phyloP scores from a whole-genome alignment of 2,329 filamentous ascomycete species.

The Pyrenophora graminea region DNA sequence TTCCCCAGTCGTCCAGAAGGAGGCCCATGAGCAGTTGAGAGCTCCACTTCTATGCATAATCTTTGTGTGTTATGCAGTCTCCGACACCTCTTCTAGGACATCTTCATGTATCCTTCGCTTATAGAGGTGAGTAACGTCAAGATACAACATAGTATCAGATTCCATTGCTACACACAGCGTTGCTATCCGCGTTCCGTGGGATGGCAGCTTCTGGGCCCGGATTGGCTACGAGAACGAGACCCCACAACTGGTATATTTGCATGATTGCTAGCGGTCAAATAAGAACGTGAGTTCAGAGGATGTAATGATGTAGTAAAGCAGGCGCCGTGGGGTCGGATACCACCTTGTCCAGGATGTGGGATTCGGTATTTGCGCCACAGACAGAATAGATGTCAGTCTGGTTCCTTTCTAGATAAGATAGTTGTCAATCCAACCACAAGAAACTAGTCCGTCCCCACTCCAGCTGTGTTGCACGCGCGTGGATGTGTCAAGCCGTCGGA shows the following conservation, averaged over 20 bases:
- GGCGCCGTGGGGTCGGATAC: constrained; percentile 28
- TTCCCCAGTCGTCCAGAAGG: neutral
- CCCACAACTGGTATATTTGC: neutral
- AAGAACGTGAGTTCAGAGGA: constrained; percentile 4
- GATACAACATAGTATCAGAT: constrained; percentile 11
- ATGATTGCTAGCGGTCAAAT: constrained; percentile 1
- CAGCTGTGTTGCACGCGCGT: constrained; percentile 23
- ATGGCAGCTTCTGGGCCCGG: neutral
- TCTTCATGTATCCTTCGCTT: neutral
- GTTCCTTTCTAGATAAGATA: constrained; percentile 9
- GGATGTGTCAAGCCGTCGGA: constrained; percentile 27
- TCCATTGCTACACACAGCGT: constrained; percentile 7
- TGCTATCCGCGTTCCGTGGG: neutral
- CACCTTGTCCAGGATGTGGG: constrained; percentile 32
- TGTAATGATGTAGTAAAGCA: constrained; percentile 12
- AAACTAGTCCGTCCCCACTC: constrained; percentile 22
- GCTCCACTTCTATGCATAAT: neutral
- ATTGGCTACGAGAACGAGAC: neutral
- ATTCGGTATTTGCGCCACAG: constrained; percentile 16
- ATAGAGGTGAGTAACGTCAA: constrained; percentile 14
- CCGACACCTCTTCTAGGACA: neutral
- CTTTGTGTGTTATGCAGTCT: neutral
- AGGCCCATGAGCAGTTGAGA: neutral
- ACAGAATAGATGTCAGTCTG: neutral
- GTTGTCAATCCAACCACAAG: constrained; percentile 18